Conservation (phyloP, 805 yeast genomes). For the Monosporozyma aquatica region DNA sequence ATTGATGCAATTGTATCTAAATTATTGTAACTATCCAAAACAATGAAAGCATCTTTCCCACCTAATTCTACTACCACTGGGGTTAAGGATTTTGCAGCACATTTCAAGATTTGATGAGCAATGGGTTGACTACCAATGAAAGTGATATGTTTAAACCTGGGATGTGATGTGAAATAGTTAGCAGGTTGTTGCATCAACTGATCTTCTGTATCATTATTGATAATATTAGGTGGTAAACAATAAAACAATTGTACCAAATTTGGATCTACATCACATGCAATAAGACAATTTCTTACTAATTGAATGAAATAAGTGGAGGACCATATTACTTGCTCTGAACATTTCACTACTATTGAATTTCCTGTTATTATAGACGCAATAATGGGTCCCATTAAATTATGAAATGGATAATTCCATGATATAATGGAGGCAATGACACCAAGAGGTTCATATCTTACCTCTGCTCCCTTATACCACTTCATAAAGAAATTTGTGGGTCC, state of each 20-base stretch:
- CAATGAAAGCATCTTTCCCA: conserved; percentile 88
- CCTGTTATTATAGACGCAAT: conserved; percentile 87
- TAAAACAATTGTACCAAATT: conserved; percentile 80
- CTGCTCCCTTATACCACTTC: conserved; percentile 79
- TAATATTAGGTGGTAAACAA: conserved; percentile 68
- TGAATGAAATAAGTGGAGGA: conserved; percentile 72
- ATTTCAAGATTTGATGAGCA: conserved; percentile 75
- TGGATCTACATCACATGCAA: conserved; percentile 66
- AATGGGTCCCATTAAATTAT: conserved; percentile 86
- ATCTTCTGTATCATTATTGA: too few relatives aligned
- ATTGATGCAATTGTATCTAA: conserved; percentile 57
- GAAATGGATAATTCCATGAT: conserved; percentile 97
- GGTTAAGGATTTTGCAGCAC: conserved; percentile 79
- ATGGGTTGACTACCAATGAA: conserved; percentile 95
- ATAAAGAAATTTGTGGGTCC: conserved; percentile 82
- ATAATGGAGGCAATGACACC: conserved; percentile 82
- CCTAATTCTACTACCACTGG: conserved; percentile 96
- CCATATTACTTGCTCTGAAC: conserved; percentile 96
- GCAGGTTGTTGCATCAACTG: conserved; percentile 36
- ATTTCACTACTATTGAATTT: conserved; percentile 81
- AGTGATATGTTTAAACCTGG: conserved; percentile 77
- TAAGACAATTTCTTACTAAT: conserved; percentile 62
- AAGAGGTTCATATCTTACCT: conserved; percentile 86
- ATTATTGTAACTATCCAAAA: conserved; percentile 69
- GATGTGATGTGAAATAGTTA: conserved; percentile 75